Percentiles rank a stretch among this genome's conserved stretches.
Conservation (phyloP, 805 yeast genomes). For the Kuraishia capsulata region DNA sequence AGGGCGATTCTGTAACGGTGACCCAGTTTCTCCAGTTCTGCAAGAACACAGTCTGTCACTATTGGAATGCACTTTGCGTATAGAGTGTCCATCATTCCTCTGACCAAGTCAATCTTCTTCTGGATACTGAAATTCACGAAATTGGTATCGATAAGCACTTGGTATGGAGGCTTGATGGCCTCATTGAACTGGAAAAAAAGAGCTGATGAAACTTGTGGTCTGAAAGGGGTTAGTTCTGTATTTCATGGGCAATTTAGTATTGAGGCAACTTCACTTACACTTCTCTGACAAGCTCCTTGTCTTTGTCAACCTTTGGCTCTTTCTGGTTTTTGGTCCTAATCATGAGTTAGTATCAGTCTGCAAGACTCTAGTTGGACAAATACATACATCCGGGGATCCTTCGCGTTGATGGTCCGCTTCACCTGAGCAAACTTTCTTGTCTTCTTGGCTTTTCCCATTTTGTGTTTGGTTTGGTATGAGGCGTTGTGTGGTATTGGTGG, state of each 20-base stretch:
- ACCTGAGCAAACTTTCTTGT: slow-evolving; percentile 94
- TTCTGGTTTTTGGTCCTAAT: slow-evolving; percentile 33
- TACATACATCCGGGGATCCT: slow-evolving; percentile 52
- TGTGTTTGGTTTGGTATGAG: slow-evolving; percentile 4
- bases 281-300: slow-evolving; percentile 66
- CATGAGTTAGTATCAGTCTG: slow-evolving; percentile 9
- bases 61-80: slow-evolving; percentile 94
- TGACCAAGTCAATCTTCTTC: slow-evolving; percentile 88
- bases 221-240: slow-evolving; percentile 22
- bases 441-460: slow-evolving; percentile 94
- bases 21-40: slow-evolving; percentile 93
- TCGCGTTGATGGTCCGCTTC: slow-evolving; percentile 70
- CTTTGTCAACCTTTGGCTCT: slow-evolving; percentile 35
- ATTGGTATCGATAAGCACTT: slow-evolving; percentile 91
- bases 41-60: slow-evolving; percentile 96
- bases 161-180: slow-evolving; percentile 97
- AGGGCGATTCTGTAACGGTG: slow-evolving; percentile 92
- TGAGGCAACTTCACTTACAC: too few species aligned
- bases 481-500: too few species aligned
- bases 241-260: neutral
- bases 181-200: slow-evolving; percentile 89
- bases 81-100: slow-evolving; percentile 94
- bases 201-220: slow-evolving; percentile 93
- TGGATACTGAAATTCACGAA: slow-evolving; percentile 95
- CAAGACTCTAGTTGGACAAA: too few species aligned